A percentile compares a stretch with the other conserved stretches of the same genome.
Evolutionary conservation across 2,329 filamentous ascomycete species (phyloP).

Genomic region (Parascedosporium putredinis): DNA sequence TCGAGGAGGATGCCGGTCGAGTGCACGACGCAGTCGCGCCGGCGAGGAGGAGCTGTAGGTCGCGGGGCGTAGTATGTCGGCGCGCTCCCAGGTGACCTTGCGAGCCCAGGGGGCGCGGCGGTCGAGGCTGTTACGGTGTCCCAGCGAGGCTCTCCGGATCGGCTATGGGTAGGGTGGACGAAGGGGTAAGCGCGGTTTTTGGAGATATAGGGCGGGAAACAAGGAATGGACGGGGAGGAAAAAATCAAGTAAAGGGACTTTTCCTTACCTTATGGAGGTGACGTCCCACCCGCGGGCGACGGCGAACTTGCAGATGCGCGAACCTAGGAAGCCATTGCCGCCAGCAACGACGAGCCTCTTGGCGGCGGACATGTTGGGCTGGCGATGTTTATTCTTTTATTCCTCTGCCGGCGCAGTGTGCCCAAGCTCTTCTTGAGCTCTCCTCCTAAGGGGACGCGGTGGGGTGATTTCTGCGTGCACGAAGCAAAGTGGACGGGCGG

Average conservation of each 20-base stretch:
- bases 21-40: slow-evolving; percentile 78
- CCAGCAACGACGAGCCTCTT: slow-evolving; percentile 87
- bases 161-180: slow-evolving; percentile 40
- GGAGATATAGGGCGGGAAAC: not conserved
- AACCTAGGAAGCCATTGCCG: slow-evolving; percentile 84
- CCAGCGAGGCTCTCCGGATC: slow-evolving; percentile 85
- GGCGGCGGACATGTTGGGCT: slow-evolving; percentile 38
- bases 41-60: slow-evolving; percentile 69
- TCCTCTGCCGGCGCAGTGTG: too few relatives aligned
- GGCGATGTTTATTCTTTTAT: too few relatives aligned
- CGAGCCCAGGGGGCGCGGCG: slow-evolving; percentile 70
- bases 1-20: slow-evolving; percentile 93
- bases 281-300: slow-evolving; percentile 82
- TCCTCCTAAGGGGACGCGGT: too few relatives aligned
- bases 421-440: too few relatives aligned
- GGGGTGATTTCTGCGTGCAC: too few relatives aligned
- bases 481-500: too few relatives aligned
- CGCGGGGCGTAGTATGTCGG: slow-evolving; percentile 73
- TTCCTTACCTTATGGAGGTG: slow-evolving; percentile 76
- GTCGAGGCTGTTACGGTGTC: slow-evolving; percentile 61
- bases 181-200: not conserved
- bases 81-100: slow-evolving; percentile 76
- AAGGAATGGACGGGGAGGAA: slow-evolving; percentile 6
- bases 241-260: too few relatives aligned
- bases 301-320: slow-evolving; percentile 83